These are phyloP conservation scores for Rusavskia elegans DNA, from an alignment of 495 filamentous ascomycete genomes.

Conservation along the genomic window DNA sequence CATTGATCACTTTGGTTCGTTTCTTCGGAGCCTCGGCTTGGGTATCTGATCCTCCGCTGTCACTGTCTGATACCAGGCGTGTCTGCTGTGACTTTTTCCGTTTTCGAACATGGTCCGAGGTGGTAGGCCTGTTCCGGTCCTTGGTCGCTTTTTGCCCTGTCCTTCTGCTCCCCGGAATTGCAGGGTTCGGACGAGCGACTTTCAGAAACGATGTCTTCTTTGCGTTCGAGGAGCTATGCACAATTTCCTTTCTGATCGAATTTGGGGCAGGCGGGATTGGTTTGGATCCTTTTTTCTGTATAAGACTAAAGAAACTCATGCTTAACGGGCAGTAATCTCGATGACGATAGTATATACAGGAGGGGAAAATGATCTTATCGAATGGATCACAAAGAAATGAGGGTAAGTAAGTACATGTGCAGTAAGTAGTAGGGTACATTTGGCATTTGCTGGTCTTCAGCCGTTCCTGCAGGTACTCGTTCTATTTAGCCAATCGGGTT, in stretches of 20 bases:
- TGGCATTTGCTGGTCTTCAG: no score
- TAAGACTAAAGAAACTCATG: background rate
- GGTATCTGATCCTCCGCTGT: conserved; percentile 24
- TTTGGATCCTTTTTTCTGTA: background rate
- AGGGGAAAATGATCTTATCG: no score
- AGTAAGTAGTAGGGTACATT: no score
- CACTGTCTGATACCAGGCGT: conserved; percentile 34
- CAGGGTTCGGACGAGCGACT: no score
- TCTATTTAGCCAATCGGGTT: no score
- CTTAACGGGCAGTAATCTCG: no score
- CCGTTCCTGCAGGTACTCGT: no score
- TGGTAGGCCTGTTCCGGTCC: conserved; percentile 10
- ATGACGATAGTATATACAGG: no score
- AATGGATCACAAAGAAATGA: no score
- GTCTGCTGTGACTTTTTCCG: conserved; percentile 29
- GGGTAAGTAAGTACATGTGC: no score
- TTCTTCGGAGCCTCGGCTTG: conserved; percentile 31
- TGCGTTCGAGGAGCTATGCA: conserved; percentile 1
- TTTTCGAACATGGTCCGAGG: conserved; percentile 22
- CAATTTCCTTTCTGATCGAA: conserved; percentile 9
- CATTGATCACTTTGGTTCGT: conserved; percentile 25
- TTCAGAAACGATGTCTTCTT: background rate
- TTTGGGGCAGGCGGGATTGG: background rate
- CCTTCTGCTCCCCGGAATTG: no score
- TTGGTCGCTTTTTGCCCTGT: conserved; percentile 13